These are phyloP conservation scores for Quercus wislizeni DNA, from an alignment of 306 rosid species.

Conservation along the genomic window DNA sequence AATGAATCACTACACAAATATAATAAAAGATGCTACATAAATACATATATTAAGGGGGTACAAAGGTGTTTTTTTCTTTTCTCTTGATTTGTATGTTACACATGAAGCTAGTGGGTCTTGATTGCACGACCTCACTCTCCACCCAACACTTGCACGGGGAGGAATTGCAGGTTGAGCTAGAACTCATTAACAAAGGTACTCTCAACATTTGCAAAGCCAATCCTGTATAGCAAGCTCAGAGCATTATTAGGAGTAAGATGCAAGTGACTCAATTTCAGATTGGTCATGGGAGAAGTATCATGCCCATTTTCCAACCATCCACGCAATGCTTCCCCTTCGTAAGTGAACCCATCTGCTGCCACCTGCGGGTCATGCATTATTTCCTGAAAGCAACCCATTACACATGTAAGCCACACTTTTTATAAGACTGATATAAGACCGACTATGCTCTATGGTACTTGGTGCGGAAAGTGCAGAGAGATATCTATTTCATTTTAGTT, in stretches of 20 bases:
- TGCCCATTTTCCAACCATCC: constrained; percentile 76
- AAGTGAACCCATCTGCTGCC: constrained; percentile 90
- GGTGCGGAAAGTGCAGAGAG: no score
- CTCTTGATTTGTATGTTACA: no score
- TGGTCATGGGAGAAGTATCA: constrained; percentile 87
- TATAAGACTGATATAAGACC: no score
- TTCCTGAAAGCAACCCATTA: constrained; percentile 57
- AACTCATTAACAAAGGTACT: neutral
- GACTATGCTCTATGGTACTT: no score
- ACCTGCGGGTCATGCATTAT: constrained; percentile 89
- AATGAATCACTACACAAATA: constrained; percentile 3
- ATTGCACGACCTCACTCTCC: no score
- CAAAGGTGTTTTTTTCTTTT: neutral
- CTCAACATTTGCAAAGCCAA: constrained; percentile 77
- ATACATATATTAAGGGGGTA: constrained; percentile 1
- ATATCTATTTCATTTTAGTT: no score
- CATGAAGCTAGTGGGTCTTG: no score
- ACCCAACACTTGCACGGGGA: no score
- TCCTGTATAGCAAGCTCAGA: constrained; percentile 72
- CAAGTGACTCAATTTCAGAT: constrained; percentile 59
- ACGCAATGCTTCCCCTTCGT: constrained; percentile 86
- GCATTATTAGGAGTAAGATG: constrained; percentile 76
- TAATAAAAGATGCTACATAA: constrained; percentile 2
- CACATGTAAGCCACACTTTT: constrained; percentile 13
- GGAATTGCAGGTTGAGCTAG: no score